Conservation (phyloP, 345 rosid genomes). For the Aurinia saxatilis region DNA sequence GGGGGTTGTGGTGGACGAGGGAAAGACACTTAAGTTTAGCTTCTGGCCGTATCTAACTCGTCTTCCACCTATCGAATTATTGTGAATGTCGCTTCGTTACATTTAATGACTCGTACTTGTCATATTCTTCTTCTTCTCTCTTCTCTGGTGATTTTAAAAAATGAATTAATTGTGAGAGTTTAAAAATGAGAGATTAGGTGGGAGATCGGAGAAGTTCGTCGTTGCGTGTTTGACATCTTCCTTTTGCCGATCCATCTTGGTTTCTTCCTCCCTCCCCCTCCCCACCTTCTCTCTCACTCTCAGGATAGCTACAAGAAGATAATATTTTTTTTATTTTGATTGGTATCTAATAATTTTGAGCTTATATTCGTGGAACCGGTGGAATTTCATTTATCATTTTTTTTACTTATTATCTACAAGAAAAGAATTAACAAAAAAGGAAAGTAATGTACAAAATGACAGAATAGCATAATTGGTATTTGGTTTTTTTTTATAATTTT, state of each 20-base stretch:
- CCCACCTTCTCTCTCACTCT: neutral
- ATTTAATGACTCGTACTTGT: constrained; percentile 20
- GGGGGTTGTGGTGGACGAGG: constrained; percentile 24
- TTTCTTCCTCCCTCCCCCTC: constrained; percentile 10
- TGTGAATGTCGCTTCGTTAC: constrained; percentile 31
- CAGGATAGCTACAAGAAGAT: constrained; percentile 6
- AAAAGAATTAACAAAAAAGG: neutral
- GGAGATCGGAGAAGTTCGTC: constrained; percentile 45
- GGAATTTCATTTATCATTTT: neutral
- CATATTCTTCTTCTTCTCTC: constrained; percentile 2
- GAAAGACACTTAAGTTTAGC: neutral
- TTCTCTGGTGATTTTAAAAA: neutral
- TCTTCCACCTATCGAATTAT: constrained; percentile 35
- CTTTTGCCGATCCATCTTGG: constrained; percentile 24
- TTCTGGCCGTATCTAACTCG: constrained; percentile 46
- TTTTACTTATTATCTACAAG: neutral
- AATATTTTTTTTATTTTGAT: neutral
- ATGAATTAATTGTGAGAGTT: neutral
- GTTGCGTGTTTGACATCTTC: constrained; percentile 67
- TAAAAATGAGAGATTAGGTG: constrained; percentile 23
- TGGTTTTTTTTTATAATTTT: neutral
- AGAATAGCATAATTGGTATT: neutral
- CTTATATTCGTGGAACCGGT: constrained; percentile 12
- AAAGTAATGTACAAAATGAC: neutral
- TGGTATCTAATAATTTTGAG: neutral